These are phyloP conservation scores for Chaetomium olivaceum DNA, from an alignment of 2,329 filamentous ascomycete species.

Conservation along the genomic window DNA sequence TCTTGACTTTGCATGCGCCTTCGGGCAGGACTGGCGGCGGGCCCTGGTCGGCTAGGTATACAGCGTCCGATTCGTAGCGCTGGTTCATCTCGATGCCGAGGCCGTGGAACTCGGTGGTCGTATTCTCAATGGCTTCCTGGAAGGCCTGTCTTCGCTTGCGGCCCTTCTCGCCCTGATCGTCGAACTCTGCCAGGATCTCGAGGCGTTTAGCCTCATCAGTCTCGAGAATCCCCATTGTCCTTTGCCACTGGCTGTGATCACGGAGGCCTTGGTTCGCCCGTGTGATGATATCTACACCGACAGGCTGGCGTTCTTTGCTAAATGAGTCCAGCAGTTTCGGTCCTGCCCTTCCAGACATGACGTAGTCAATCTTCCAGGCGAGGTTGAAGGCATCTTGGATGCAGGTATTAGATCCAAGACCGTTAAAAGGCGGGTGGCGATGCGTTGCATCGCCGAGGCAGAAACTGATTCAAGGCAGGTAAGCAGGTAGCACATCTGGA, in stretches of 20 bases:
- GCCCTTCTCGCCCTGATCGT: slow-evolving; percentile 42
- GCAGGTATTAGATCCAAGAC: slow-evolving; percentile 59
- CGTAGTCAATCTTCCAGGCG: slow-evolving; percentile 57
- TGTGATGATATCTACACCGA: slow-evolving; percentile 49
- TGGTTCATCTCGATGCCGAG: slow-evolving; percentile 63
- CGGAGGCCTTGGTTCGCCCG: slow-evolving; percentile 59
- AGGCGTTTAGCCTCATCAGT: slow-evolving; percentile 43
- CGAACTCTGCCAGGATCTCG: slow-evolving; percentile 44
- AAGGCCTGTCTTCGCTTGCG: slow-evolving; percentile 42
- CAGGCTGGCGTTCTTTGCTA: slow-evolving; percentile 50
- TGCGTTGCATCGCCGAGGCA: slow-evolving; percentile 61
- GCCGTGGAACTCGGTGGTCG: slow-evolving; percentile 53
- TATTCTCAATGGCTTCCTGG: slow-evolving; percentile 45
- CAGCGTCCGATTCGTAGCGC: slow-evolving; percentile 48
- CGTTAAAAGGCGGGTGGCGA: slow-evolving; percentile 58
- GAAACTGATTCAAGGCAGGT: slow-evolving; percentile 41
- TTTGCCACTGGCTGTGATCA: slow-evolving; percentile 51
- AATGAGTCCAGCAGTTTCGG: slow-evolving; percentile 46
- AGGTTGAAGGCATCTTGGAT: slow-evolving; percentile 59
- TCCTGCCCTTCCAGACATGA: slow-evolving; percentile 43
- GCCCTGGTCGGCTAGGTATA: slow-evolving; percentile 48
- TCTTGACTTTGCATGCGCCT: slow-evolving; percentile 42
- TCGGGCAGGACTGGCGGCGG: slow-evolving; percentile 31
- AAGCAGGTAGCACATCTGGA: neutral
- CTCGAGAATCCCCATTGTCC: slow-evolving; percentile 47